Evolutionary conservation across 352 stramenopile genomes (phyloP).

Genomic region (Phytophthora pluvialis): DNA sequence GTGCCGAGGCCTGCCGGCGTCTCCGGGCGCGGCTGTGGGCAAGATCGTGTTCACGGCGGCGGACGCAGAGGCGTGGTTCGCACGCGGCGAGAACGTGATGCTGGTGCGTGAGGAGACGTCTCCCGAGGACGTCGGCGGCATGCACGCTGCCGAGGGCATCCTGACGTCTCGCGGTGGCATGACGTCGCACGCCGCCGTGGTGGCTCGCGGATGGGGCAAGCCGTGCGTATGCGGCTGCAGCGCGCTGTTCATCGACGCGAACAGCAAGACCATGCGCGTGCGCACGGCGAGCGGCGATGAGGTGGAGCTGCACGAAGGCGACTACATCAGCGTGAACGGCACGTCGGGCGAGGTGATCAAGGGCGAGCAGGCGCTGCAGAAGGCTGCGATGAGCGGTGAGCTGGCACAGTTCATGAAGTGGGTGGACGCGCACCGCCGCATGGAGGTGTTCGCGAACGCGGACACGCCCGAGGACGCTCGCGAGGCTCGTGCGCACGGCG

Average conservation of each 20-base stretch:
- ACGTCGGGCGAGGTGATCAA: conserved; percentile 35
- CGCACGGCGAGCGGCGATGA: conserved; percentile 9
- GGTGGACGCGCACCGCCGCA: conserved; percentile 36
- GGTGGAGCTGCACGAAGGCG: conserved; percentile 24
- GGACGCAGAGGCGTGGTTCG: conserved; percentile 29
- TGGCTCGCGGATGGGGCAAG: conserved; percentile 32
- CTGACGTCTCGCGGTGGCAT: conserved; percentile 37
- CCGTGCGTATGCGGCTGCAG: conserved; percentile 33
- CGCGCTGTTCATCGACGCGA: conserved; percentile 28
- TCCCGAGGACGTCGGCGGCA: conserved; percentile 32
- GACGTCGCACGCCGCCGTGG: conserved; percentile 29
- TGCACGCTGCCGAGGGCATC: conserved; percentile 33
- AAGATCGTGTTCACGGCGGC: conserved; percentile 36
- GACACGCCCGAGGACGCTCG: conserved; percentile 30
- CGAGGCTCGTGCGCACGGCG: conserved; percentile 27
- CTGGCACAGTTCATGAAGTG: conserved; percentile 35
- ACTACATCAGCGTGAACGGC: conserved; percentile 34
- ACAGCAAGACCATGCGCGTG: conserved; percentile 28
- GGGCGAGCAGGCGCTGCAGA: conserved; percentile 28
- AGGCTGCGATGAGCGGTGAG: conserved; percentile 25
- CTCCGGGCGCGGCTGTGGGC: conserved; percentile 27
- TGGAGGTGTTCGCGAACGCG: conserved; percentile 35
- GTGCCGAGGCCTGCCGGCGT: conserved; percentile 28
- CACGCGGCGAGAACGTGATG: conserved; percentile 32
- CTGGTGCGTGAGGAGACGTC: conserved; percentile 32